Evolutionary conservation across 768 basidiomycete genomes (phyloP), one percentile per base, ranked within the genome.

Genomic region (Russula brevipes): DNA sequence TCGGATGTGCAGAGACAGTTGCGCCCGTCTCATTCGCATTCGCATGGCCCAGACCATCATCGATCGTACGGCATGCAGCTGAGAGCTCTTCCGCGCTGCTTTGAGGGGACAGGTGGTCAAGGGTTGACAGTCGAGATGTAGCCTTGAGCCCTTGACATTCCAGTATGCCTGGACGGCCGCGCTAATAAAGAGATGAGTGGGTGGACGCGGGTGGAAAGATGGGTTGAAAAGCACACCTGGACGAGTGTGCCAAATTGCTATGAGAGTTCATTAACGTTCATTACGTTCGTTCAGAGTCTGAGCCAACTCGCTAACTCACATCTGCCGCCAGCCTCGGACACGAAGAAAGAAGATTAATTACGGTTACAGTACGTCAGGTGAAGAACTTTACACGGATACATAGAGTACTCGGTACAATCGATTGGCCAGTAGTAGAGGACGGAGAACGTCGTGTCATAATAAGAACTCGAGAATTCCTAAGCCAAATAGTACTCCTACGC

Each of bases 401-500:
- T 59, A 54, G 38, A 59, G 31, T 59, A 63, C 45, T 54, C 35
- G 11, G 17, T 59, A 50, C 38, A n/a, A 38, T 1, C 38, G 35
- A n/a, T 19, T 24, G 1, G n/a, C 41, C 17, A 4, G 10, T 24
- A 17, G 2, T 24, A 17, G 2, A 33, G 9, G 6, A 39, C 14
- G 17, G 14, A 11, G 19, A 6, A 11, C n/a, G 6, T 33, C 10
- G 44, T 39, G 57, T 63, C 57, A 63, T 54, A 51, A 50, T 16
- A 64, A 33, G 4, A 50, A 55, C 47, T 64, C 36, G 10, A 55
- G 31, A 24, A 64, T n/a, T 10, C 63, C 63, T 44, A 60, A 2
- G 54, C 58, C 50, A 47, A 62, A 62, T 1, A 62, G 31, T 2
- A 62, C n/a, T 6, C 41, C 47, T 16, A 59, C 63, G 24, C 63